Evolutionary conservation across 306 rosid species (phyloP).

Genomic region (Cotoneaster glaucophyllus): DNA sequence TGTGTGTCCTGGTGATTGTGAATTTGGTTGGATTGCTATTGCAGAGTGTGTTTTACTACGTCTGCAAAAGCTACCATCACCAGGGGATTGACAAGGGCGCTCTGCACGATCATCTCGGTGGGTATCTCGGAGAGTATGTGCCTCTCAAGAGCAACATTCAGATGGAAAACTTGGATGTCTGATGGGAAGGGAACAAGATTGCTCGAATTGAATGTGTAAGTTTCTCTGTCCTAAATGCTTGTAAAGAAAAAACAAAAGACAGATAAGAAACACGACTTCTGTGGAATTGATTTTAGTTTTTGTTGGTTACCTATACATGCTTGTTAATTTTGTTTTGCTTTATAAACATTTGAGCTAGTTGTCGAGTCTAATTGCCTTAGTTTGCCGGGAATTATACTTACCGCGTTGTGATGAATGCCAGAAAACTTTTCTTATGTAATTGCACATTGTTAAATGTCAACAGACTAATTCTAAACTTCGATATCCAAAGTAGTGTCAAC

Average conservation of each 20-base stretch:
- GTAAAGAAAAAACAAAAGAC: neutral
- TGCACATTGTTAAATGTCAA: neutral
- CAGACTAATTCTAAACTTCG: neutral
- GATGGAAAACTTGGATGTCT: constrained; percentile 78
- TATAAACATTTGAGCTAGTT: constrained; percentile 3
- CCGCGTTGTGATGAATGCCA: neutral
- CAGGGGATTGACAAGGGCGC: constrained; percentile 90
- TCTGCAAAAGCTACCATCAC: constrained; percentile 85
- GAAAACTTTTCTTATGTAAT: neutral
- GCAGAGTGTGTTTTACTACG: constrained; percentile 93
- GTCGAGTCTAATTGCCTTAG: neutral
- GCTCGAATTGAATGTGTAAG: constrained; percentile 25
- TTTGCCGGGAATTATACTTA: neutral
- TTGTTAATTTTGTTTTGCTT: neutral
- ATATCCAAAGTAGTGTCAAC: neutral
- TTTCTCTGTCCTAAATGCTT: constrained; percentile 11
- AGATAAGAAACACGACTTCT: neutral
- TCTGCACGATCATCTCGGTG: constrained; percentile 86
- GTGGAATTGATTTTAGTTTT: neutral
- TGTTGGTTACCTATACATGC: neutral
- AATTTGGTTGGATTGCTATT: constrained; percentile 75
- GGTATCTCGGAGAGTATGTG: constrained; percentile 95
- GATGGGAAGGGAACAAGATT: constrained; percentile 7
- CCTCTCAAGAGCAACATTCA: constrained; percentile 94
- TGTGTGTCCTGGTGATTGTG: constrained; percentile 80